Base-by-base conservation (phyloP, 306 rosid species). In the Abrus precatorius region DNA sequence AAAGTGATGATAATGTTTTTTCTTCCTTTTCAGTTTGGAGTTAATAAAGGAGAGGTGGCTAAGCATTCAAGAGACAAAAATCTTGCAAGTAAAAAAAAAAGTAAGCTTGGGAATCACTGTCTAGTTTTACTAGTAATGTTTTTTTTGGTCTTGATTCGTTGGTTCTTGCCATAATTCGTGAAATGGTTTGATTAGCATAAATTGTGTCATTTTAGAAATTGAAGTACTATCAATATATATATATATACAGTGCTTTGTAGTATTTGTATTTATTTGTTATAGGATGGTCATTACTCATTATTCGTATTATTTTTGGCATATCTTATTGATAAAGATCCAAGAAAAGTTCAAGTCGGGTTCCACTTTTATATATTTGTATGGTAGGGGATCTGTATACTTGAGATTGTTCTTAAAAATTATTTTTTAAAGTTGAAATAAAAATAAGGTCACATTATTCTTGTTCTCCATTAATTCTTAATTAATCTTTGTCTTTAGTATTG, bases 311-410 rank as follows among this genome's bases (percentile, higher is more conserved):
- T 61, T 69, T 78, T 84, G 98, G 84, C 84, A 27, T 88, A 87
- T 69, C 80, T 93, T 87, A 82, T 87, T 64, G 77, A 69, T 62
- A 80, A 70, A 81, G 84, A 87, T 30, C 82, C 87, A 67, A 85
- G 80, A 78, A 86, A 50, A 48, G 89, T 91, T 52, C 95, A 90
- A 68, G 89, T 84, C 0, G 98, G 97, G 47, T 93, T 93, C 80
- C 99, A 41, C 86, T 86, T 78, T 78, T 95, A 50, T 93, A 84
- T 83, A 92, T 92, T 77, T 93, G 89, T 55, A 90, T 90, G 88
- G 97, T 83, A 36, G 33, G 76, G 49, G 61, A 67, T 84, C 36
- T 72, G 49, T 78, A 78, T 66, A 73, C 72, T 56, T 50, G 74
- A 76, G 47, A 20, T 20, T 20, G 20, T 20, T 20, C 20, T 20